A percentile compares a stretch with the other conserved stretches of the same genome.
phyloP scores from a whole-genome alignment of 2,329 filamentous ascomycete species.

The Beauveria caledonica region DNA sequence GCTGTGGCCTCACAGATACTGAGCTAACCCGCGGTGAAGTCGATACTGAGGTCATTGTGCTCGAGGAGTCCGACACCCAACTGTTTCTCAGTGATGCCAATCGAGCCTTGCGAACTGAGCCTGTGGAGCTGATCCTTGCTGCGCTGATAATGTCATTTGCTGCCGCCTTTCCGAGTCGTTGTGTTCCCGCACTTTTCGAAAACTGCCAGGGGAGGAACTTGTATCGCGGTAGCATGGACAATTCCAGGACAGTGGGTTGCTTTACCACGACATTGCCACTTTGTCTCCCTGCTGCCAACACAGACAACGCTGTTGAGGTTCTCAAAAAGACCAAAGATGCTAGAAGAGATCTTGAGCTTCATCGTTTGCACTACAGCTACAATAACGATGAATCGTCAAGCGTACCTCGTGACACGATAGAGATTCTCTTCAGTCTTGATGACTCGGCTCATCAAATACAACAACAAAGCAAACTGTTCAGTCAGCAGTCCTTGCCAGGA shows the following conservation, averaged over 20 bases:
- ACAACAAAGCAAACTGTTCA: not conserved
- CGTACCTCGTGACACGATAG: not conserved
- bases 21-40: not conserved
- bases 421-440: not conserved
- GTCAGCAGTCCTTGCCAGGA: not conserved
- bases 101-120: not conserved
- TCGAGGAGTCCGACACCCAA: not conserved
- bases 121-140: not conserved
- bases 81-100: not conserved
- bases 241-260: not conserved
- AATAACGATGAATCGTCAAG: not conserved
- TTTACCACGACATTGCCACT: not conserved
- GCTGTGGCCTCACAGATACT: not conserved
- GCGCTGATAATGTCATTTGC: not conserved
- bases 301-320: not conserved
- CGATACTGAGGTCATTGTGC: not conserved
- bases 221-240: not conserved
- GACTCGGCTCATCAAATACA: not conserved
- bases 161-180: not conserved
- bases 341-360: not conserved
- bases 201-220: not conserved
- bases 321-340: not conserved
- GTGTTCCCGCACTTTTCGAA: not conserved
- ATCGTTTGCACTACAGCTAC: not conserved
- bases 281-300: not conserved